These are phyloP conservation scores for Citrus glauca DNA, from an alignment of 345 rosid genomes.

Conservation along the genomic window DNA sequence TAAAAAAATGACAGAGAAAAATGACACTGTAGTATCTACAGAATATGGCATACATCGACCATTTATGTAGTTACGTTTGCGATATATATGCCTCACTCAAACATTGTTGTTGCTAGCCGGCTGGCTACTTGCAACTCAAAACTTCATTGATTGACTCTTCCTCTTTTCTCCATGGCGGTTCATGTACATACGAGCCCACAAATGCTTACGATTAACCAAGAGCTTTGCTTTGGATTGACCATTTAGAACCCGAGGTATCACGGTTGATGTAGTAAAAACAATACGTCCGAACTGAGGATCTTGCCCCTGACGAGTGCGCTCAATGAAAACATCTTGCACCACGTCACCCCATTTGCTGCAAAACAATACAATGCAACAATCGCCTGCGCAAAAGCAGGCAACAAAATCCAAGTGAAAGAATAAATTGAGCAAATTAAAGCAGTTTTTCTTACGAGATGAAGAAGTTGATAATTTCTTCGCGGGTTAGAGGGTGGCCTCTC, in stretches of 20 bases:
- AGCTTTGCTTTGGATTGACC: slow-evolving; percentile 33
- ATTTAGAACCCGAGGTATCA: slow-evolving; percentile 21
- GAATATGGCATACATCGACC: not conserved
- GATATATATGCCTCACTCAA: no score
- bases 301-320: slow-evolving; percentile 8
- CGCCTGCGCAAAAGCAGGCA: no score
- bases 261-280: slow-evolving; percentile 19
- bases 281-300: slow-evolving; percentile 31
- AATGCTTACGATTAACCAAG: slow-evolving; percentile 27
- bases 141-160: not conserved
- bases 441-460: slow-evolving; percentile 16
- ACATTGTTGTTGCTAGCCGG: not conserved
- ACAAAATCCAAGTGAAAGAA: no score
- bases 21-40: no score
- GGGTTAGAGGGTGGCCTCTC: slow-evolving; percentile 27
- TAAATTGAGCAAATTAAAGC: no score
- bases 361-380: not conserved
- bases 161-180: not conserved
- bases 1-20: no score
- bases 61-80: no score
- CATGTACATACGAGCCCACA: slow-evolving; percentile 30
- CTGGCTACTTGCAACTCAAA: no score
- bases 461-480: slow-evolving; percentile 24
- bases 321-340: slow-evolving; percentile 21
- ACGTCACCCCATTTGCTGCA: slow-evolving; percentile 33